A percentile compares a stretch with the other conserved stretches of the same genome.
Conservation (phyloP, 768 basidiomycete genomes). For the Lactarius psammicola region DNA sequence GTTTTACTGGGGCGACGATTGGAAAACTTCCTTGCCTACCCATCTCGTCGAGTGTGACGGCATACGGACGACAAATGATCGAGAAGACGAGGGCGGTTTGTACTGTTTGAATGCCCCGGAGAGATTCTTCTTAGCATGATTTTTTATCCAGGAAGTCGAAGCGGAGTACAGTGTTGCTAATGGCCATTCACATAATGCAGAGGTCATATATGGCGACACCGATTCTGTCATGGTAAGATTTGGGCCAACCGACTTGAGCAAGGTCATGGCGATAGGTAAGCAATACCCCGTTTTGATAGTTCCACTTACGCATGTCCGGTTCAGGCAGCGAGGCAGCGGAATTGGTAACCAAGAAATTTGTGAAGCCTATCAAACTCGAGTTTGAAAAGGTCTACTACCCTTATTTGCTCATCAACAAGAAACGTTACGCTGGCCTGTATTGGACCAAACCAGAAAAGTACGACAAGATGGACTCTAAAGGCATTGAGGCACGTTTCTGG, state of each 20-base stretch:
- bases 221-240: conserved; percentile 99
- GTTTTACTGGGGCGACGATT: conserved; percentile 96
- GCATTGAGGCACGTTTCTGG: conserved; percentile 76
- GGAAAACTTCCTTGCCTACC: conserved; percentile 95
- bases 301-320: conserved; percentile 12
- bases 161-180: conserved; percentile 81
- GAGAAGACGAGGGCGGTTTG: conserved; percentile 88
- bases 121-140: conserved; percentile 1
- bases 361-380: conserved; percentile 96
- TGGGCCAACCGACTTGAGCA: conserved; percentile 80
- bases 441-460: conserved; percentile 96
- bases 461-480: conserved; percentile 99
- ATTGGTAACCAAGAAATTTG: conserved; percentile 85
- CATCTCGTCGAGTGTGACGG: conserved; percentile 93
- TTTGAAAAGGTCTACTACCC: conserved; percentile 99
- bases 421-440: conserved; percentile 96
- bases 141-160: conserved; percentile 70
- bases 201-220: conserved; percentile 98
- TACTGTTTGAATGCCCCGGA: conserved; percentile 8
- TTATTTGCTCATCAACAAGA: conserved; percentile 97
- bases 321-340: conserved; percentile 90
- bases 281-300: conserved; percentile 12
- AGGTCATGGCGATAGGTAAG: conserved; percentile 88
- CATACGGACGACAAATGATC: conserved; percentile 99
- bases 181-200: conserved; percentile 81